Percentiles rank a stretch among this genome's conserved stretches.
These are phyloP conservation scores for Neurospora sp. DNA, from an alignment of 2,329 filamentous ascomycete species.

Conservation along the genomic window DNA sequence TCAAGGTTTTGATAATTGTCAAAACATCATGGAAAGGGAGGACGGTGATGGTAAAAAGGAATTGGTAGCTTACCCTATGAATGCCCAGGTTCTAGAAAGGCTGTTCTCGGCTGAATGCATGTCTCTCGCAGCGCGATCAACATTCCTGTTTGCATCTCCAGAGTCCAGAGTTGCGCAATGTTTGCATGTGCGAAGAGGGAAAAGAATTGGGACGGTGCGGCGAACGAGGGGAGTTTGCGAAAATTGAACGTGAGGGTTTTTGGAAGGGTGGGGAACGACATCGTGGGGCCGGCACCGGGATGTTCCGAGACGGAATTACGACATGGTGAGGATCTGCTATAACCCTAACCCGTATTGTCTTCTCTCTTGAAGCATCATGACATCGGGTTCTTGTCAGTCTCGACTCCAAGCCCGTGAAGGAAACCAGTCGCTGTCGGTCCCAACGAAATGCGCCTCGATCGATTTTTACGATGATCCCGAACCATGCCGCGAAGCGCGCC, in stretches of 20 bases:
- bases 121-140: neutral
- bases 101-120: neutral
- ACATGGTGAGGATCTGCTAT: neutral
- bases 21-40: conserved; percentile 13
- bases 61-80: conserved; percentile 4
- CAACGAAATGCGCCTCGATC: neutral
- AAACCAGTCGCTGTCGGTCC: neutral
- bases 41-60: neutral
- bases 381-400: neutral
- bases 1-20: conserved; percentile 20
- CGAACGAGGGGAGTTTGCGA: neutral
- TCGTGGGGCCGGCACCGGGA: neutral
- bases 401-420: neutral
- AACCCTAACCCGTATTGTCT: neutral
- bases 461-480: neutral
- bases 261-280: neutral
- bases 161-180: neutral
- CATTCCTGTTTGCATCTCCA: neutral
- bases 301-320: neutral
- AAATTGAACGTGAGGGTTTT: neutral
- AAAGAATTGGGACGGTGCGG: neutral
- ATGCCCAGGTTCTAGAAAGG: neutral
- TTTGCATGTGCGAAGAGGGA: neutral
- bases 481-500: neutral
- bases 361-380: neutral